phyloP scores from a whole-genome alignment of 306 rosid species.

The Dryas alaskensis region DNA sequence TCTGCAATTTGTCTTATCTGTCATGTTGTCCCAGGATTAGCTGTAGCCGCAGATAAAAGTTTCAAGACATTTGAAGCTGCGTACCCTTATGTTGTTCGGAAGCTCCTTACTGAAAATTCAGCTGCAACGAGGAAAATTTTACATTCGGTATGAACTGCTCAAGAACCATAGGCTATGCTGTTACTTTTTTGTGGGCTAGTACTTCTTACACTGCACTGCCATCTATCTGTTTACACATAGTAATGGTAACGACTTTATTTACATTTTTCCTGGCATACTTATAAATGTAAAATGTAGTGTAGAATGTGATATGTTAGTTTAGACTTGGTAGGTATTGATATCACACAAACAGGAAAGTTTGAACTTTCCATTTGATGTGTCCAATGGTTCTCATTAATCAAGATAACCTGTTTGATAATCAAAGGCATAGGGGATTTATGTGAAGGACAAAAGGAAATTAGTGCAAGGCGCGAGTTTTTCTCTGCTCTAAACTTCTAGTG shows the following conservation, averaged over 20 bases:
- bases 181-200: not conserved
- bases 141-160: conserved; percentile 57
- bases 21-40: conserved; percentile 60
- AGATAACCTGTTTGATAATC: not conserved
- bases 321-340: conserved; percentile 1
- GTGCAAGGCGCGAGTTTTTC: not conserved
- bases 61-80: conserved; percentile 97
- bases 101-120: conserved; percentile 88
- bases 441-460: not conserved
- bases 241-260: not conserved
- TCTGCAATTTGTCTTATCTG: conserved; percentile 21
- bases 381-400: not conserved
- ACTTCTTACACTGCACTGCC: not conserved
- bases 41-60: conserved; percentile 67
- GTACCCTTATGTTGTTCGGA: conserved; percentile 83
- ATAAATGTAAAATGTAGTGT: not conserved
- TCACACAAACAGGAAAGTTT: not conserved
- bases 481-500: conserved; percentile 7
- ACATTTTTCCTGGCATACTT: not conserved
- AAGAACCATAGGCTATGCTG: not conserved
- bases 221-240: not conserved
- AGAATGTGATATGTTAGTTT: not conserved
- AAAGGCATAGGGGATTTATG: not conserved
- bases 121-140: conserved; percentile 63
- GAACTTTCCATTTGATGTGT: conserved; percentile 2